Evolutionary conservation across 352 stramenopile species (phyloP).

Genomic region (Phytophthora sp.): DNA sequence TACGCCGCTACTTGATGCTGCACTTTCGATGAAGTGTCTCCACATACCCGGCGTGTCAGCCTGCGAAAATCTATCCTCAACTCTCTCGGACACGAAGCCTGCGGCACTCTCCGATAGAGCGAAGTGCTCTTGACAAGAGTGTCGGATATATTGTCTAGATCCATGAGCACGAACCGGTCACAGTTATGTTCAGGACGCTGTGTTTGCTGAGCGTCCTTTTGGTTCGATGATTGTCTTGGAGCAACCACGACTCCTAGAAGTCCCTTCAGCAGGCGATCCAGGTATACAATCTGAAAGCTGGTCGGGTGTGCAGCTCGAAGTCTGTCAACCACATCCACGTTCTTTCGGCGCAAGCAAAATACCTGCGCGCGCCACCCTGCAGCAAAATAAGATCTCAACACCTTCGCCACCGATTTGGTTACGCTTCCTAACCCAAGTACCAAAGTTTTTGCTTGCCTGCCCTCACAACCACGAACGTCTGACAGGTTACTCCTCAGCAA

Average conservation of each 20-base stretch:
- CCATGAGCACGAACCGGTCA: neutral
- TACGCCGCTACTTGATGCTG: neutral
- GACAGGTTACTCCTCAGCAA: neutral
- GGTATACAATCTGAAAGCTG: neutral
- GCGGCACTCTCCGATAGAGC: too few species aligned
- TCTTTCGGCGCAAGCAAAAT: neutral
- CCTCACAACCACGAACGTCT: neutral
- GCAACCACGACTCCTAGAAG: neutral
- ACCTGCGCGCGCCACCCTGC: constrained; percentile 1
- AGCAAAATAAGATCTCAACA: neutral
- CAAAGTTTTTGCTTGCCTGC: neutral
- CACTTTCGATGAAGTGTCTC: too few species aligned
- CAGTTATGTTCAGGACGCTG: neutral
- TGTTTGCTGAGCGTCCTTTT: neutral
- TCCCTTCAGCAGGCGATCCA: neutral
- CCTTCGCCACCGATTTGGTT: neutral
- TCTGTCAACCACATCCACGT: neutral
- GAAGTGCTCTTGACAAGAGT: neutral
- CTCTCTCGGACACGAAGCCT: neutral
- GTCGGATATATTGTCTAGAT: neutral
- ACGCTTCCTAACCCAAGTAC: neutral
- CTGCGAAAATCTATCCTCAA: neutral
- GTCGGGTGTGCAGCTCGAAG: neutral
- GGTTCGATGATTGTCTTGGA: neutral
- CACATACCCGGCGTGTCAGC: neutral